Base-by-base conservation (phyloP, 2,329 filamentous ascomycete species). In the Ophiosphaerella korrae region DNA sequence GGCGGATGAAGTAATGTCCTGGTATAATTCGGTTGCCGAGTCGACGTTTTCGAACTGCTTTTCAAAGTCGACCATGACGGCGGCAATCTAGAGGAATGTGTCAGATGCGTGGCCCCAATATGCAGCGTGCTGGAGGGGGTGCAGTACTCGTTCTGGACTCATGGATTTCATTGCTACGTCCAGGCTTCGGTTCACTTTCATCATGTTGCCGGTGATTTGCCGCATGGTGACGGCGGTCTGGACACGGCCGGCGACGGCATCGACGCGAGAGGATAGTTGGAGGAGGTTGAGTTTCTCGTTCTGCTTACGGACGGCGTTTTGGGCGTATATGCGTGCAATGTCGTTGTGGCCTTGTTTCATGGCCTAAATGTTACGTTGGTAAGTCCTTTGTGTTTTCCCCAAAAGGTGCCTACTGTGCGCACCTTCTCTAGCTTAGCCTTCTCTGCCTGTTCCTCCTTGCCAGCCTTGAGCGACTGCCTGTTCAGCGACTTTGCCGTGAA, bases 1-100 rank as follows among this genome's bases (percentile, higher is more conserved):
- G 33, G 88, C 88, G 53, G 88, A 87, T 18, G 84, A 86, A 55
- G 92, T 93, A 52, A 90, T 89, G 68, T 92, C 91, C 74, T 93
- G 90, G 75, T 94, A 94, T 75, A 92, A 91, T 61, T 86, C 78
- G 7, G 78, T 79, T 35, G 77, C 77, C 36, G 80, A 78, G 53
- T 81, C 79, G 37, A 81, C 70, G 60, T 80, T 77, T 51, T 81
- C 78, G 62, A 80, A 80, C 56, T 80, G 78, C 44, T 80, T 80
- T 67, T 87, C 84, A 65, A 87, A 87, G 45, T 81, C 81, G 62
- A 87, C 84, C 84, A 87, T 87, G 38, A 87, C 83, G 39, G 82
- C 79, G 11, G 83, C 84, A 48, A 87, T 86, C 82, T 84, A 57
- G 32, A 5, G 5, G 7, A 31, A 34, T 13, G 50, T 62, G 12